These are phyloP conservation scores for Cercospora zeina DNA, from an alignment of 2,329 filamentous ascomycete genomes.

Conservation along the genomic window DNA sequence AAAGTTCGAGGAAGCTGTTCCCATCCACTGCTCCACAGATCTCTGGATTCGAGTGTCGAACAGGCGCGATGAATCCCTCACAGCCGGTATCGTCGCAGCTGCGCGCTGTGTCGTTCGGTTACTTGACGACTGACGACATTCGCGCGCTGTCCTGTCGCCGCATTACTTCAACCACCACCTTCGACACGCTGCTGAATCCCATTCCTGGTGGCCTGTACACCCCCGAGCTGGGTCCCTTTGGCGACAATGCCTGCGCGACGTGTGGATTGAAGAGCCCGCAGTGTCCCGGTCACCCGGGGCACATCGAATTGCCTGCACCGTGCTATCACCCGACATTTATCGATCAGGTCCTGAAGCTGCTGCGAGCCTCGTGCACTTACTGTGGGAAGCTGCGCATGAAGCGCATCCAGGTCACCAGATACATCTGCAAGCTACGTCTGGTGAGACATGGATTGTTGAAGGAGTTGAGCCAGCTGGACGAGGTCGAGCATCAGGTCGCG, in stretches of 20 bases:
- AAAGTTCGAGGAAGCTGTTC: constrained; percentile 12
- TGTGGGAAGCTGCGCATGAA: constrained; percentile 83
- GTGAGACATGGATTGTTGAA: constrained; percentile 80
- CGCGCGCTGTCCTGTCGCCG: constrained; percentile 86
- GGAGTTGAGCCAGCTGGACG: constrained; percentile 58
- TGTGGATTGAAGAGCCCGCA: constrained; percentile 76
- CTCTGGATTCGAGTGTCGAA: background rate
- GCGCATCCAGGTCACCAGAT: constrained; percentile 73
- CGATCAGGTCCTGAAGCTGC: constrained; percentile 81
- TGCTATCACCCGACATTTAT: constrained; percentile 98
- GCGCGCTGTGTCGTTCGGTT: constrained; percentile 83
- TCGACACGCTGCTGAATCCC: constrained; percentile 87
- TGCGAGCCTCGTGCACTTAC: constrained; percentile 86
- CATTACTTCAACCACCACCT: constrained; percentile 91
- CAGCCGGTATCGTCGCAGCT: constrained; percentile 83
- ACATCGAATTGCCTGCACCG: constrained; percentile 89
- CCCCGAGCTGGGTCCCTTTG: constrained; percentile 84
- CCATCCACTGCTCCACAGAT: background rate
- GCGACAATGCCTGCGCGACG: constrained; percentile 82
- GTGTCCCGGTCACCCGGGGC: constrained; percentile 90
- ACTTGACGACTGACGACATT: constrained; percentile 80
- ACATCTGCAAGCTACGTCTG: constrained; percentile 79
- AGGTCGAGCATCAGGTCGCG: constrained; percentile 40
- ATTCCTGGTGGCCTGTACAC: constrained; percentile 91
- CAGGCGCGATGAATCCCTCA: constrained; percentile 47